Percentiles rank a stretch among this genome's conserved stretches.
Evolutionary conservation across 768 basidiomycete genomes (phyloP).

Genomic region (Boletus subcaerulescens): DNA sequence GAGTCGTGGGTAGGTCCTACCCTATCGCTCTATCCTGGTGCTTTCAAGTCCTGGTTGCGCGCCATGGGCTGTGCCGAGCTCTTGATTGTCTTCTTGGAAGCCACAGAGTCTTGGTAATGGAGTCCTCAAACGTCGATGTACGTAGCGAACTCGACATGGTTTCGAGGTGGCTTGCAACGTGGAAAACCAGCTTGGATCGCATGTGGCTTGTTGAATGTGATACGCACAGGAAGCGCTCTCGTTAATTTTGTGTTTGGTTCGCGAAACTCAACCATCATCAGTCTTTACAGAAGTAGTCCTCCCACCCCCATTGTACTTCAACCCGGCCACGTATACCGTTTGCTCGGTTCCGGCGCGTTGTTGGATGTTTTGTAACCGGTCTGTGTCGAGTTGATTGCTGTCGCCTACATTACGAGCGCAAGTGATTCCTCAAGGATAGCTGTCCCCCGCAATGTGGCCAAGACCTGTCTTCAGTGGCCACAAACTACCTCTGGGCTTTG

Average conservation of each 20-base stretch:
- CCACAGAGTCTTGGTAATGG: constrained; percentile 29
- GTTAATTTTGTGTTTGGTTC: constrained; percentile 7
- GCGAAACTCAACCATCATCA: constrained; percentile 10
- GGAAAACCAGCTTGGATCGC: constrained; percentile 21
- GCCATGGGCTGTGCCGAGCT: constrained; percentile 45
- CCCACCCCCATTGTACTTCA: constrained; percentile 21
- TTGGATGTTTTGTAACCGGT: constrained; percentile 18
- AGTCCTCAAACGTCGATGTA: constrained; percentile 49
- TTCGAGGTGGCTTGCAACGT: constrained; percentile 34
- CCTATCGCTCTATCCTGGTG: constrained; percentile 46
- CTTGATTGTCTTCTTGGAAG: constrained; percentile 19
- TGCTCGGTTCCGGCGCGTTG: constrained; percentile 32
- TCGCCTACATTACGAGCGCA: neutral
- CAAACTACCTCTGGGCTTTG: constrained; percentile 9
- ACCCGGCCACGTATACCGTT: constrained; percentile 36
- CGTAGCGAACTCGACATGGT: constrained; percentile 57
- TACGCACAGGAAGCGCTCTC: constrained; percentile 36
- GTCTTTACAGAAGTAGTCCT: constrained; percentile 20
- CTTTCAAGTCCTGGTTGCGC: constrained; percentile 48
- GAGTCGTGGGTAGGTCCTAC: constrained; percentile 19
- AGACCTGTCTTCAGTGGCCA: constrained; percentile 31
- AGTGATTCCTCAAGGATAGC: neutral
- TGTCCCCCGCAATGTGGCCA: constrained; percentile 17
- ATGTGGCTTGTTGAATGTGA: constrained; percentile 25
- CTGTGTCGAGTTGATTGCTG: constrained; percentile 6